Conservation (phyloP, 306 rosid species). For the Astragalus glycyphyllos region DNA sequence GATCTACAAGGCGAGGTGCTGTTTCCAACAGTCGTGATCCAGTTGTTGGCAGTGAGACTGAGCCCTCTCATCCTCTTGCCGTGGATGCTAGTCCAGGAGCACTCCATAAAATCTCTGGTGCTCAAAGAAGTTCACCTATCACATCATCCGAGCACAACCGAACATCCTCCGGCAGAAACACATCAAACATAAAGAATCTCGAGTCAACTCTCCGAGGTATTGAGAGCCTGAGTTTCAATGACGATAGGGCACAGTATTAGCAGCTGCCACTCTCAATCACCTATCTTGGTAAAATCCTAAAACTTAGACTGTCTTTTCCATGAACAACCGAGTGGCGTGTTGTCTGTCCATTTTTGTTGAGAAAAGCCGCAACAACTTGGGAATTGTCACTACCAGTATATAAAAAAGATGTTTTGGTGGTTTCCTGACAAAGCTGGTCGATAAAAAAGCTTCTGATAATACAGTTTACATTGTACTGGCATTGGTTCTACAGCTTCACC, state of each 20-base stretch:
- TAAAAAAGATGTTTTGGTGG: conserved; percentile 47
- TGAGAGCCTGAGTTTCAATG: conserved; percentile 80
- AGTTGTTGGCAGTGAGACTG: conserved; percentile 58
- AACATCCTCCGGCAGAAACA: conserved; percentile 62
- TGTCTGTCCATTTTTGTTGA: conserved; percentile 53
- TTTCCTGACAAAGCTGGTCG: conserved; percentile 46
- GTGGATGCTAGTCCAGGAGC: conserved; percentile 60
- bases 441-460: conserved; percentile 55
- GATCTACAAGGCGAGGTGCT: conserved; percentile 82
- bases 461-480: conserved; percentile 44
- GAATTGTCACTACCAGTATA: conserved; percentile 48
- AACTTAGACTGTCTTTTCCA: conserved; percentile 42
- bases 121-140: conserved; percentile 70
- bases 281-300: conserved; percentile 47
- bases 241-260: conserved; percentile 86
- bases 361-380: conserved; percentile 60
- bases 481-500: conserved; percentile 45
- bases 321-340: conserved; percentile 51
- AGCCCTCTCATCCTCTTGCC: conserved; percentile 57
- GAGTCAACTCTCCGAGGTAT: conserved; percentile 86
- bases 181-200: conserved; percentile 64
- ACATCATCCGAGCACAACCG: conserved; percentile 68
- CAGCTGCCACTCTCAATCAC: conserved; percentile 44
- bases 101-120: conserved; percentile 60
- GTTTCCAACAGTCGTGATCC: conserved; percentile 78